Percentiles rank a stretch among this genome's conserved stretches.
phyloP scores from a whole-genome alignment of 176 grass and related monocot genomes.

The Musa beccarii region DNA sequence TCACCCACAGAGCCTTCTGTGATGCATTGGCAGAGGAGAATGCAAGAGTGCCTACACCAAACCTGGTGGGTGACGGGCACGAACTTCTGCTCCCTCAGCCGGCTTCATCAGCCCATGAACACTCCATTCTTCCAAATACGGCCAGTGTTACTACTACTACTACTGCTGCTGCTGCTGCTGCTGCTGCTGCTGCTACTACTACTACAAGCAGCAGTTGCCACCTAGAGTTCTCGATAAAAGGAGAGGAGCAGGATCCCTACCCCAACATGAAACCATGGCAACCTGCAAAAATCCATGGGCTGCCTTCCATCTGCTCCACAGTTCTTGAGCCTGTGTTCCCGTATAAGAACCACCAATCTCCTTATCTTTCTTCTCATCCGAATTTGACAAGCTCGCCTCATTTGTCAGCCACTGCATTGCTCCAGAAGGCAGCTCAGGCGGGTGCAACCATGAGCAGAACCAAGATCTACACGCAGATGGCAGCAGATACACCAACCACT shows the following conservation, averaged over 20 bases:
- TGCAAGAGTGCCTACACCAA: background rate
- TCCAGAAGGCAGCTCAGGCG: conserved; percentile 10
- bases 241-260: background rate
- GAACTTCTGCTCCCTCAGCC: background rate
- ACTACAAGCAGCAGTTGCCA: background rate
- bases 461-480: background rate
- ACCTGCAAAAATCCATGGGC: background rate
- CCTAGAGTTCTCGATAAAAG: background rate
- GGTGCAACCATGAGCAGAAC: conserved; percentile 7
- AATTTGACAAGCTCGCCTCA: background rate
- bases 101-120: background rate
- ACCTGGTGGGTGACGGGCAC: background rate
- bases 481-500: background rate
- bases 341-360: too few relatives aligned
- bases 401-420: conserved; percentile 8
- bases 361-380: background rate
- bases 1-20: conserved; percentile 10
- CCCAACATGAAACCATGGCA: background rate
- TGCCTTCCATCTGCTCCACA: background rate
- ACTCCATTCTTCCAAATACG: background rate
- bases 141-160: background rate
- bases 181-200: too few relatives aligned
- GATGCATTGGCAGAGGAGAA: conserved; percentile 11
- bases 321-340: too few relatives aligned
- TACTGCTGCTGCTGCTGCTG: too few relatives aligned